phyloP scores from a whole-genome alignment of 2,329 filamentous ascomycete species.

The Trichophyton verrucosum region DNA sequence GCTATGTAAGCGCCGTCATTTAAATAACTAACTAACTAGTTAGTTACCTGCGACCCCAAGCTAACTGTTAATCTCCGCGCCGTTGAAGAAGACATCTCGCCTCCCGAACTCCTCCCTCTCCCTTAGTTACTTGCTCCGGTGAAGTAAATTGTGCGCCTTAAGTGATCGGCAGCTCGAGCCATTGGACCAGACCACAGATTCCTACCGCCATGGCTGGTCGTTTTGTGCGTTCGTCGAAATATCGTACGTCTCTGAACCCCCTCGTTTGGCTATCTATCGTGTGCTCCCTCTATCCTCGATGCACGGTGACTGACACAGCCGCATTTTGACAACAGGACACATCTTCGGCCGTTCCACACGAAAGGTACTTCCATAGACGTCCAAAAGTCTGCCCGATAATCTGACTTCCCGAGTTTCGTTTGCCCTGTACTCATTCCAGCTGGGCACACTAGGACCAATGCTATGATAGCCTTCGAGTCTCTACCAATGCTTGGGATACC shows the following conservation, averaged over 20 bases:
- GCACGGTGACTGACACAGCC: slow-evolving; percentile 18
- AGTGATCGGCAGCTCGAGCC: background rate
- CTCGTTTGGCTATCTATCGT: background rate
- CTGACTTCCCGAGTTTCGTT: slow-evolving; percentile 1
- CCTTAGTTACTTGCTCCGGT: background rate
- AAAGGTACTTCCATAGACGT: slow-evolving; percentile 43
- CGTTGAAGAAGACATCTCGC: background rate
- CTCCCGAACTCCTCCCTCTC: background rate
- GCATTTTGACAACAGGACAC: slow-evolving; percentile 54
- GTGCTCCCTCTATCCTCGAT: slow-evolving; percentile 9
- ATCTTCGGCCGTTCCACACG: slow-evolving; percentile 92
- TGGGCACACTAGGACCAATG: slow-evolving; percentile 58
- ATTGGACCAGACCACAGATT: background rate
- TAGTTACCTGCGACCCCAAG: background rate
- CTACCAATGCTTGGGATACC: slow-evolving; percentile 97
- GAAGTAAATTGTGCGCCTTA: background rate
- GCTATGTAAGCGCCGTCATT: too few relatives aligned
- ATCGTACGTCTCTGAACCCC: slow-evolving; percentile 41
- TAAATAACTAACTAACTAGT: background rate
- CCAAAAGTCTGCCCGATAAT: slow-evolving; percentile 1
- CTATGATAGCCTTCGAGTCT: slow-evolving; percentile 96
- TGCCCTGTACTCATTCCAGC: background rate
- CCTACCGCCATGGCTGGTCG: slow-evolving; percentile 48
- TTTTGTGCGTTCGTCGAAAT: slow-evolving; percentile 63
- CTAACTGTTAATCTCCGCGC: background rate